Conservation (phyloP, 129 eudicot genomes). For the Ambrosia trifida region DNA sequence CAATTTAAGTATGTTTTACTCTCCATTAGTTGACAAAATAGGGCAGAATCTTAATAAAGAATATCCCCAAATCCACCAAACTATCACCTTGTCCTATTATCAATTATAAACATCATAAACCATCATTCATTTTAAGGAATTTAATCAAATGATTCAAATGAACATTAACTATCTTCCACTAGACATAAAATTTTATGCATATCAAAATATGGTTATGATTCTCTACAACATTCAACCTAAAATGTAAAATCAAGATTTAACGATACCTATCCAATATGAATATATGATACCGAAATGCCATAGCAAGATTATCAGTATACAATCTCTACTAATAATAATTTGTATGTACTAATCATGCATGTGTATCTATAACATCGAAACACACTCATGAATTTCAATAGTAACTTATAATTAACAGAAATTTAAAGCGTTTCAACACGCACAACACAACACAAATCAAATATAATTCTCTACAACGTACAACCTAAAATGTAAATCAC, state of each 20-base stretch:
- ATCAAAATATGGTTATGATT: not conserved
- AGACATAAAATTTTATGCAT: not conserved
- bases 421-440: not conserved
- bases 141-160: not conserved
- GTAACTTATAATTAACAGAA: not conserved
- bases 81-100: slow-evolving; percentile 11
- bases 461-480: too few relatives aligned
- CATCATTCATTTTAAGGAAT: slow-evolving; percentile 10
- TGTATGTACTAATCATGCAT: not conserved
- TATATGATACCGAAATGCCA: not conserved
- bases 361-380: not conserved
- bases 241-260: not conserved
- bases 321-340: not conserved
- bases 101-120: slow-evolving; percentile 8
- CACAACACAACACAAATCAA: too few relatives aligned
- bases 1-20: not conserved
- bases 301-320: not conserved
- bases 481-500: too few relatives aligned
- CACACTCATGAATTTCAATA: not conserved
- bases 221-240: not conserved
- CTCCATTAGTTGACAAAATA: slow-evolving; percentile 3
- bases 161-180: slow-evolving; percentile 20
- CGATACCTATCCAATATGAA: slow-evolving; percentile 1
- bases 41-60: not conserved
- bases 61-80: slow-evolving; percentile 6